phyloP scores from a whole-genome alignment of 2,329 filamentous ascomycete genomes.

The Plectosphaerella plurivora region DNA sequence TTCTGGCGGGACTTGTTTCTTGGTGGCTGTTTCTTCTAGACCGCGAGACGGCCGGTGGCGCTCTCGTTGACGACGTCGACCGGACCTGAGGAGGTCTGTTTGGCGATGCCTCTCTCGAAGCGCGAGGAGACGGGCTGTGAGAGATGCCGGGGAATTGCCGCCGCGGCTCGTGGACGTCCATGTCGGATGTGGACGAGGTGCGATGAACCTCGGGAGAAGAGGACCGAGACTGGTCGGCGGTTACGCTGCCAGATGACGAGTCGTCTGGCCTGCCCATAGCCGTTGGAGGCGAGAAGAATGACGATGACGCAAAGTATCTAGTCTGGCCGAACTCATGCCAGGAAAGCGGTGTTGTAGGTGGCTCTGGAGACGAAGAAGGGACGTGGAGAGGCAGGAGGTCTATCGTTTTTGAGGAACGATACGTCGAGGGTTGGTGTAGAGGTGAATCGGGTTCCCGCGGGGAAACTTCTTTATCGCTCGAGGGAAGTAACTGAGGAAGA shows the following conservation, averaged over 20 bases:
- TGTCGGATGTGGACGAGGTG: slow-evolving; percentile 19
- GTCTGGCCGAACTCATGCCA: slow-evolving; percentile 12
- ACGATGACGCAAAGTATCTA: slow-evolving; percentile 11
- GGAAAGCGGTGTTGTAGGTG: slow-evolving; percentile 1
- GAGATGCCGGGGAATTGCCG: slow-evolving; percentile 32
- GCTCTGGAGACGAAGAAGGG: slow-evolving; percentile 4
- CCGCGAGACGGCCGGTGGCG: slow-evolving; percentile 25
- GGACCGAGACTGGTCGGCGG: slow-evolving; percentile 13
- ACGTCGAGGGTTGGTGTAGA: background rate
- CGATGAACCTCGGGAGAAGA: slow-evolving; percentile 11
- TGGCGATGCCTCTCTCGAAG: slow-evolving; percentile 44
- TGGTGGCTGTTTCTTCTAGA: slow-evolving; percentile 59
- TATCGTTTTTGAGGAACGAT: slow-evolving; percentile 1
- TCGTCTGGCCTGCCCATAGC: slow-evolving; percentile 30
- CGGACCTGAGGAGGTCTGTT: slow-evolving; percentile 29
- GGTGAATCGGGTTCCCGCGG: no score
- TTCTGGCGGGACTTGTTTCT: slow-evolving; percentile 59
- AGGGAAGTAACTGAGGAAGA: no score
- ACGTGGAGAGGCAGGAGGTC: background rate
- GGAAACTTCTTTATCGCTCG: no score
- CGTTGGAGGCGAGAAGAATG: slow-evolving; percentile 17
- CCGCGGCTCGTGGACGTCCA: slow-evolving; percentile 25
- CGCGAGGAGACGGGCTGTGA: slow-evolving; percentile 27
- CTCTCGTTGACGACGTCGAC: slow-evolving; percentile 23
- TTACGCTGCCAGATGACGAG: slow-evolving; percentile 21